Evolutionary conservation across 441 rosid genomes (phyloP).

Genomic region (Adansonia gregorii): DNA sequence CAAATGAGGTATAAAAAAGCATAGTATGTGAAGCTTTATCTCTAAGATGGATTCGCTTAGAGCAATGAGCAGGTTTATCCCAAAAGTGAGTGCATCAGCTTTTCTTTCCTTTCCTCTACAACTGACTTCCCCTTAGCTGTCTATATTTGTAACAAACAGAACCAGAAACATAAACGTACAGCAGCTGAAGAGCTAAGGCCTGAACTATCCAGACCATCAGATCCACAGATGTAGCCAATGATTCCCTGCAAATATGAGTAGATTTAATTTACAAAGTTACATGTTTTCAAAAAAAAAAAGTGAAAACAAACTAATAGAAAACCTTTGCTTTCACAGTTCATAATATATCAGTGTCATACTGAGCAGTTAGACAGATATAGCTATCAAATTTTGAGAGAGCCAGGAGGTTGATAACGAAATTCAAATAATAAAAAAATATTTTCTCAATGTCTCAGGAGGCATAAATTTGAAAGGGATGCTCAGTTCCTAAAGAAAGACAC

Average conservation of each 20-base stretch:
- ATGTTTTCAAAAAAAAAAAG: not conserved
- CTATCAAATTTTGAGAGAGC: not conserved
- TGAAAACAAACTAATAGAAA: not conserved
- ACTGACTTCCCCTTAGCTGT: not conserved
- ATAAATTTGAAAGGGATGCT: conserved; percentile 7
- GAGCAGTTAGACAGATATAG: not conserved
- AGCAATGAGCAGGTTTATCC: not conserved
- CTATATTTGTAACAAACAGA: conserved; percentile 27
- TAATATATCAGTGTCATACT: not conserved
- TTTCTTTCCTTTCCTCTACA: not conserved
- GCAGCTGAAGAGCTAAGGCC: conserved; percentile 99
- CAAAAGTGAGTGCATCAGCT: not conserved
- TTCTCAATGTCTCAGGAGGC: not conserved
- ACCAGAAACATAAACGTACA: conserved; percentile 53
- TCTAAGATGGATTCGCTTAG: not conserved
- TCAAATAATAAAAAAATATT: not conserved
- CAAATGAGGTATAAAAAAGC: not conserved
- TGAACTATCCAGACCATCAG: conserved; percentile 87
- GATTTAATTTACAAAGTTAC: conserved; percentile 12
- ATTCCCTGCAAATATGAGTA: conserved; percentile 67
- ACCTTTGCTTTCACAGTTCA: not conserved
- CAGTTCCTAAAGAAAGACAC: not conserved
- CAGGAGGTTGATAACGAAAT: not conserved
- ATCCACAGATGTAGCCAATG: conserved; percentile 80
- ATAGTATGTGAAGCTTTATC: not conserved